A percentile compares a stretch with the other conserved stretches of the same genome.
These are phyloP conservation scores for Xenosphaeropsis pyriputrescens DNA, from an alignment of 2,329 filamentous ascomycete species.

Conservation along the genomic window DNA sequence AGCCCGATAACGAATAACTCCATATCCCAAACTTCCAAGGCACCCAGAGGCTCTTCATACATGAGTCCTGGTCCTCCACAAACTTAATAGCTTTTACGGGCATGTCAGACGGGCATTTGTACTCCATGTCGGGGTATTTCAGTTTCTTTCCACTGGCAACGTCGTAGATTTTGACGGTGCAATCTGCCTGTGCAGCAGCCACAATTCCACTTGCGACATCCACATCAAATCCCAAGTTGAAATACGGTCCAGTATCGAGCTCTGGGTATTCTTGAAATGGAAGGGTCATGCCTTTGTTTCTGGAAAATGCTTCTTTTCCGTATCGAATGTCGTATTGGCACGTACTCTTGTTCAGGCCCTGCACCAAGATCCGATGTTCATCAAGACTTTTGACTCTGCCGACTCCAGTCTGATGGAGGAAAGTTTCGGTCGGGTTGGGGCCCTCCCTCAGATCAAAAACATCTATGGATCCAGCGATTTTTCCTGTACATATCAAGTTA, in stretches of 20 bases:
- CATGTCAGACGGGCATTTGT: background rate
- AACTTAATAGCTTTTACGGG: background rate
- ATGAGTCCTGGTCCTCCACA: background rate
- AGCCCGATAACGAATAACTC: background rate
- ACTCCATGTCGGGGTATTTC: background rate
- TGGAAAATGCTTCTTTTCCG: slow-evolving; percentile 4
- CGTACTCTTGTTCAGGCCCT: slow-evolving; percentile 33
- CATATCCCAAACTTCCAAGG: too few species aligned
- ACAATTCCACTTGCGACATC: slow-evolving; percentile 30
- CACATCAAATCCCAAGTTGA: slow-evolving; percentile 36
- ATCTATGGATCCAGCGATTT: slow-evolving; percentile 28
- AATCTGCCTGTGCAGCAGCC: slow-evolving; percentile 36
- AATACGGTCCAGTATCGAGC: slow-evolving; percentile 33
- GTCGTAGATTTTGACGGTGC: slow-evolving; percentile 1
- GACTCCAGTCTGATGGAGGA: slow-evolving; percentile 10
- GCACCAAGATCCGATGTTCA: slow-evolving; percentile 33
- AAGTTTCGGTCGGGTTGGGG: too few species aligned
- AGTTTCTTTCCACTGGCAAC: background rate
- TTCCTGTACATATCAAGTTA: slow-evolving; percentile 22
- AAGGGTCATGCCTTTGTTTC: slow-evolving; percentile 4
- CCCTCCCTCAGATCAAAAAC: slow-evolving; percentile 15
- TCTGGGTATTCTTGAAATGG: slow-evolving; percentile 32
- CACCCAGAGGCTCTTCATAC: background rate
- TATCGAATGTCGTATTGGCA: slow-evolving; percentile 42
- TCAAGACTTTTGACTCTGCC: slow-evolving; percentile 23